phyloP scores from a whole-genome alignment of 345 rosid genomes.

The Dimocarpus longan region DNA sequence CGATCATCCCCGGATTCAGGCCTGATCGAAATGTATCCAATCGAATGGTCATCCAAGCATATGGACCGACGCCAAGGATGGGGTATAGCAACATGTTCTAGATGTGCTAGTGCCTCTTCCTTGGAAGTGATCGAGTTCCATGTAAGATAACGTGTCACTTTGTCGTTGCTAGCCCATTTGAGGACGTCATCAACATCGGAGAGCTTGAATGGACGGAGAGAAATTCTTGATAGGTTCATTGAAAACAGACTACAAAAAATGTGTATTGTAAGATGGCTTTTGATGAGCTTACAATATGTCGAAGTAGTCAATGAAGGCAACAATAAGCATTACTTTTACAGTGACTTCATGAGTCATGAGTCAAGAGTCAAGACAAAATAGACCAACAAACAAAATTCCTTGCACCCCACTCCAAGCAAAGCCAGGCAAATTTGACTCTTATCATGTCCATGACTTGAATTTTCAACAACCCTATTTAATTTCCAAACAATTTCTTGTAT shows the following conservation, averaged over 20 bases:
- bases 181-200: conserved; percentile 57
- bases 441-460: not conserved
- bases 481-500: not conserved
- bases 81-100: conserved; percentile 38
- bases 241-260: not conserved
- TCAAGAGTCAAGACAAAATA: not conserved
- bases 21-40: conserved; percentile 46
- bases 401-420: conserved; percentile 22
- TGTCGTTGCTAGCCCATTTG: conserved; percentile 45
- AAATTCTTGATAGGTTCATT: conserved; percentile 43
- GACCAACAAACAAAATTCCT: not conserved
- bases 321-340: not conserved
- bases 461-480: not conserved
- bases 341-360: not conserved
- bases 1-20: conserved; percentile 38
- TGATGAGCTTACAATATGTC: not conserved
- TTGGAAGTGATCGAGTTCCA: conserved; percentile 42
- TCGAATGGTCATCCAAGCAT: conserved; percentile 43
- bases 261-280: not conserved
- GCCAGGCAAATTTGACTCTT: not conserved
- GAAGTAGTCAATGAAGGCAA: conserved; percentile 4
- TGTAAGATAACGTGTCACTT: conserved; percentile 47
- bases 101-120: conserved; percentile 39
- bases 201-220: conserved; percentile 46
- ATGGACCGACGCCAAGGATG: conserved; percentile 55